Conservation (phyloP, 352 stramenopile genomes). For the Globisporangium lucens region DNA sequence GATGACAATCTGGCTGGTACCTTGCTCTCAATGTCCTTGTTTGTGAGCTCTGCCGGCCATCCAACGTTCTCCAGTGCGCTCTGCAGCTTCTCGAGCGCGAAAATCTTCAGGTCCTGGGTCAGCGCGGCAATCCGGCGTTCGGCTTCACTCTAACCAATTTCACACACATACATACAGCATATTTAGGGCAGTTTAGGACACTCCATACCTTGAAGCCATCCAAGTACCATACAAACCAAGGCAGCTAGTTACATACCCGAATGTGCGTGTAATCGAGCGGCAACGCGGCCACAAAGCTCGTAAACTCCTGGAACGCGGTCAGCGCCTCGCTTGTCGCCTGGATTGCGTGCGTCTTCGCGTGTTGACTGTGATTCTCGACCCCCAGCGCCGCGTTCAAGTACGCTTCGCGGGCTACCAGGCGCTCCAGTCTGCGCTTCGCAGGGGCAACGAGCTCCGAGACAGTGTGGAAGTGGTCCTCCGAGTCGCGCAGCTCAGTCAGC, state of each 20-base stretch:
- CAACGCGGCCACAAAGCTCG: constrained; percentile 34
- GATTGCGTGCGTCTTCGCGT: constrained; percentile 30
- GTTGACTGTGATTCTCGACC: constrained; percentile 49
- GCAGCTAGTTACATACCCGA: constrained; percentile 23
- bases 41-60: constrained; percentile 41
- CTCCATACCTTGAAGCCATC: not conserved
- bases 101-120: constrained; percentile 41
- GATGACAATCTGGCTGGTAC: not conserved
- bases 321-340: constrained; percentile 46
- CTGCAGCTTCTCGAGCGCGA: constrained; percentile 55
- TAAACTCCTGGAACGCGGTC: constrained; percentile 38
- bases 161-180: constrained; percentile 1
- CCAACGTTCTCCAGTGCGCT: constrained; percentile 34
- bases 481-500: constrained; percentile 21
- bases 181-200: not conserved
- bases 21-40: constrained; percentile 34
- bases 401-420: constrained; percentile 34
- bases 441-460: constrained; percentile 42
- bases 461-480: constrained; percentile 44
- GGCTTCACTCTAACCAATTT: constrained; percentile 35
- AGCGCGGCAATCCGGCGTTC: constrained; percentile 40
- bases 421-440: constrained; percentile 25
- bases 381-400: constrained; percentile 50
- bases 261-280: constrained; percentile 44
- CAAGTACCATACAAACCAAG: not conserved